A percentile compares a stretch with the other conserved stretches of the same genome.
Evolutionary conservation across 768 basidiomycete species (phyloP).

Genomic region (Pholiota molesta): DNA sequence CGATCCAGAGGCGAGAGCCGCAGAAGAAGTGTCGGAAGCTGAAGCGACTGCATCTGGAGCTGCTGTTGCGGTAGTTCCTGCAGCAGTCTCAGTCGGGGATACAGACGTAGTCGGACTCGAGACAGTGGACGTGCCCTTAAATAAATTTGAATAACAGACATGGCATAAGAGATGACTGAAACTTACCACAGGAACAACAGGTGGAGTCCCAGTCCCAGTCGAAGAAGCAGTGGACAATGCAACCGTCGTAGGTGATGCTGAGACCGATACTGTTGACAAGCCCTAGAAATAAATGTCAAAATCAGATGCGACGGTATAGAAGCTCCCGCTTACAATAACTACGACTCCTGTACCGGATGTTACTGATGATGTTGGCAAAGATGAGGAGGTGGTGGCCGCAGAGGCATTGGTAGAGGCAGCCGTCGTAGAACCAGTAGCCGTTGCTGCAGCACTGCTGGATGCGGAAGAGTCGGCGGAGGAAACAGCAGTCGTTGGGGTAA

Average conservation of each 20-base stretch:
- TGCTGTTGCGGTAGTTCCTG: conserved; percentile 27
- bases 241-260: conserved; percentile 10
- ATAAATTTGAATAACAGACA: not conserved
- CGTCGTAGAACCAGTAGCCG: not conserved
- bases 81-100: conserved; percentile 33
- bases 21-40: conserved; percentile 13
- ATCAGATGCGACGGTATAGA: not conserved
- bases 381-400: not conserved
- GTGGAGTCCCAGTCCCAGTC: conserved; percentile 10
- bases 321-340: conserved; percentile 18
- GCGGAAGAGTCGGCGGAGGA: conserved; percentile 10
- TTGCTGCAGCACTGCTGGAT: conserved; percentile 8
- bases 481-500: not conserved
- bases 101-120: conserved; percentile 5
- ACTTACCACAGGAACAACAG: conserved; percentile 18
- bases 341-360: conserved; percentile 14
- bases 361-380: conserved; percentile 10
- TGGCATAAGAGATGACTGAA: not conserved
- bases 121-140: conserved; percentile 17
- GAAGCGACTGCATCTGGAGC: conserved; percentile 26
- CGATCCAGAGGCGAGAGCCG: conserved; percentile 21
- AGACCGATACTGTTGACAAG: conserved; percentile 19
- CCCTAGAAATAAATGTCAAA: conserved; percentile 14
- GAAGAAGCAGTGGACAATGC: conserved; percentile 13
- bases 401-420: conserved; percentile 10